Evolutionary conservation across 1,284 basidiomycete genomes (phyloP), one percentile per base, ranked within the genome.

Genomic region (Xerocomus nothofagi): DNA sequence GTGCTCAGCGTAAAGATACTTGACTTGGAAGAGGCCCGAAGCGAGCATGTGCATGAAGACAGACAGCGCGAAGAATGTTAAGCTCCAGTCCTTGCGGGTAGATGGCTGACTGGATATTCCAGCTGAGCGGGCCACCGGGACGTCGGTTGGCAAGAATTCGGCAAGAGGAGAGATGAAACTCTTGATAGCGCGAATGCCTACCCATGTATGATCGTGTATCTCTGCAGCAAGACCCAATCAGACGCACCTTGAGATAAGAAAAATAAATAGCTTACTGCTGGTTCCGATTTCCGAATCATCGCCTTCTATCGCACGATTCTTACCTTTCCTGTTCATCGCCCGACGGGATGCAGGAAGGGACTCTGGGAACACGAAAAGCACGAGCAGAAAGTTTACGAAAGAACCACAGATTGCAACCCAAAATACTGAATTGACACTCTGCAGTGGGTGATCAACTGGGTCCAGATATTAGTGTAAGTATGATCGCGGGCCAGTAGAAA

Each of bases 301-400:
- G 4, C 32, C 47, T 57, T 65, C 51, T 58, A 69, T 57, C 23
- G 49, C 60, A 29, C 58, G 59, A 41, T 71, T 63, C 50, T 71
- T 72, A 5, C 62, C 65, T 43, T 72, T 70, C 30, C 57, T 61
- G 43, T 61, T 69, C 41, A 51, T 56, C 7, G 54, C 62, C 53
- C 71, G 74, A 75, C 72, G 73, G 76, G 58, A 66, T 73, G 73
- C 65, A 29, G 69, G 61, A 23, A 86, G 68, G 1, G 80, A 82
- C 67, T 88, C 86, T 4, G 86, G 86, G 47, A 86, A 75, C 27
- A 86, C 57, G 58, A 86, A 76, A n/a, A 81, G 58, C 9, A 79
- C 69, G 14, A 83, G 66, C 3, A 82, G 47, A 27, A 83, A 61
- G 57, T 80, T 82, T 39, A 77, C 40, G 24, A 75, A 67, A 12